Base-by-base conservation (phyloP, 805 yeast genomes). In the Spathaspora boniae region DNA sequence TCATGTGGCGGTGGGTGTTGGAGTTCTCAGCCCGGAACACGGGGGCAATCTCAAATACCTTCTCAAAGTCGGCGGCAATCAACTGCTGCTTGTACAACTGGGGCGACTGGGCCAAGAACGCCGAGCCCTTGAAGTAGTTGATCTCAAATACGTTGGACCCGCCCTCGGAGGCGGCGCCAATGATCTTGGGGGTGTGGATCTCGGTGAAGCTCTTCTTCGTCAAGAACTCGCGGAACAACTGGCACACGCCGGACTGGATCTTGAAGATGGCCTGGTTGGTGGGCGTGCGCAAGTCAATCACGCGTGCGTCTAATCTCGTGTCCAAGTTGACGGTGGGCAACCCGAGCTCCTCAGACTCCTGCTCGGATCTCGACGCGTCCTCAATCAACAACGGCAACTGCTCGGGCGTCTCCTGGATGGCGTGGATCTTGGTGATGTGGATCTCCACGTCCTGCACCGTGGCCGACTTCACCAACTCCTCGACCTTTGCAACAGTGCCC, bases 21-120 rank as follows among this genome's bases (percentile, higher is more conserved):
- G 98, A 91, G 74, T 93, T 91, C 66, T 93, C 99, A 39, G 99
- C 99, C 68, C 99, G 80, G 78, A 93, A 93, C 29, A 93, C 98
- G 24, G 99, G 98, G 2, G 93, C 98, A 54, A 93, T 76, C 70
- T 93, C 99, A 59, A 79, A 93, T 32, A 93, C 99, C 54, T 78
- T 80, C 72, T 93, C 98, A 53, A 91, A 93, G 70, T 93, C 99
- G 41, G 95, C 94, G 31, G 97, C 96, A 66, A 93, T 93, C 62
- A 91, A 78, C 75, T 91, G 96, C 71, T 93, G 98, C 72, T 93
- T 93, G 74, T 93, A 86, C 49, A 93, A 76, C 72, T 93, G 99
- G 33, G 99, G 99, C 26, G 96, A 86, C 72, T 93, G 99, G 12
- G 99, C 98, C 59, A 93, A 70, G 63, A 76, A 93, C 5, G 98